Evolutionary conservation across 2,329 filamentous ascomycete genomes (phyloP).

Genomic region (Stagonosporopsis rhizophila): DNA sequence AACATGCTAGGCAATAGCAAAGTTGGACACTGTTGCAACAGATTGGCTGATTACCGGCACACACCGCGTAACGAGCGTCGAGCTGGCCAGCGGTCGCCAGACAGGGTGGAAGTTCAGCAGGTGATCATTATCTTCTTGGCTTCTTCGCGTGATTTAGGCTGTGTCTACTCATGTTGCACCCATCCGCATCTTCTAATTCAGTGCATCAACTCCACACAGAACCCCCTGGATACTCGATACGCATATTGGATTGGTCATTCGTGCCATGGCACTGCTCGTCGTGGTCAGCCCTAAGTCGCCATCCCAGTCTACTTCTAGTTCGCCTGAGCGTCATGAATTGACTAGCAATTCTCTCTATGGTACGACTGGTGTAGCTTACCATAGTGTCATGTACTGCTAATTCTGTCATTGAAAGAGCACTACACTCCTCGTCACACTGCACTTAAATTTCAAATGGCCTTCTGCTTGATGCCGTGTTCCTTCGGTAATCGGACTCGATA

Average conservation of each 20-base stretch:
- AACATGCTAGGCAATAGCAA: too few species aligned
- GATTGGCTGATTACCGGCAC: too few species aligned
- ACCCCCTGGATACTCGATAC: constrained; percentile 32
- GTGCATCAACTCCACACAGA: constrained; percentile 44
- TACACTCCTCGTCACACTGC: constrained; percentile 34
- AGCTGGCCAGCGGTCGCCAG: too few species aligned
- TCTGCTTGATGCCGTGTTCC: constrained; percentile 3
- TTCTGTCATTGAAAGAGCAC: constrained; percentile 24
- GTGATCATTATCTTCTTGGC: constrained; percentile 6
- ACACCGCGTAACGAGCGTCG: too few species aligned
- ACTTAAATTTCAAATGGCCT: constrained; percentile 25
- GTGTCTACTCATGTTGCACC: constrained; percentile 36
- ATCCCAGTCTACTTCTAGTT: constrained; percentile 22
- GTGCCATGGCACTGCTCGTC: constrained; percentile 37
- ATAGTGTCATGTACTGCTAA: constrained; percentile 28
- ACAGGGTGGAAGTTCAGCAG: too few species aligned
- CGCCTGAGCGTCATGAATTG: constrained; percentile 14
- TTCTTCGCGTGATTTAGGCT: constrained; percentile 22
- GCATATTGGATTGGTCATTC: constrained; percentile 32
- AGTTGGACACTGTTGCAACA: too few species aligned
- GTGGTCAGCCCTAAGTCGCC: constrained; percentile 35
- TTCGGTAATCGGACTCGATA: constrained; percentile 5
- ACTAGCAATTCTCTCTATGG: neutral
- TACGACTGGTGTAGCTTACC: constrained; percentile 13
- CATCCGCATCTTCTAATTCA: constrained; percentile 5